Conservation (phyloP, 2,329 filamentous ascomycete genomes). For the Venturia nashicola region DNA sequence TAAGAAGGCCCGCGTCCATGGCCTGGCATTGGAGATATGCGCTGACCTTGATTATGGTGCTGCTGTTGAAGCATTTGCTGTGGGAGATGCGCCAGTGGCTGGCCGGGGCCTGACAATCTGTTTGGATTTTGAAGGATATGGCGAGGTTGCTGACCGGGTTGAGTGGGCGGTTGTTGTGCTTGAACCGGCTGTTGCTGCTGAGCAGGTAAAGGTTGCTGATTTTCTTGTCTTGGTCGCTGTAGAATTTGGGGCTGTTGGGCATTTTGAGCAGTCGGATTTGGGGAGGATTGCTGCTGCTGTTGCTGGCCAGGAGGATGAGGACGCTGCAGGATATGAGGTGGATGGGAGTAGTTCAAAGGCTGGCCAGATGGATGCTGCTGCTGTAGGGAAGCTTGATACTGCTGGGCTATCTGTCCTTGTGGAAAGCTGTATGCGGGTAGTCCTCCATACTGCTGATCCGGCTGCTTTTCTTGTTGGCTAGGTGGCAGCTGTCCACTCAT, state of each 20-base stretch:
- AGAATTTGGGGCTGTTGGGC: constrained; percentile 25
- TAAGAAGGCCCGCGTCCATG: constrained; percentile 34
- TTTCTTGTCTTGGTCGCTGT: constrained; percentile 20
- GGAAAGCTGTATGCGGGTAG: constrained; percentile 7
- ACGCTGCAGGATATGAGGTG: constrained; percentile 36
- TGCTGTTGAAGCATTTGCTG: neutral
- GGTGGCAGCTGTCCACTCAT: constrained; percentile 44
- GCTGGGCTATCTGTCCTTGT: constrained; percentile 12
- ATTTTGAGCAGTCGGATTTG: constrained; percentile 13
- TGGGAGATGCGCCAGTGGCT: constrained; percentile 19
- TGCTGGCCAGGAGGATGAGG: constrained; percentile 23
- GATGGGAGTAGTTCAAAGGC: constrained; percentile 30
- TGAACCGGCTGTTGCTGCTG: constrained; percentile 14
- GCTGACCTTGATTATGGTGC: neutral
- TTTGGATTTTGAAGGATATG: constrained; percentile 75
- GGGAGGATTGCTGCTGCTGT: constrained; percentile 25
- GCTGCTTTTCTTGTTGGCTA: constrained; percentile 13
- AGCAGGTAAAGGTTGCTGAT: constrained; percentile 13
- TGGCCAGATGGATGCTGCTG: constrained; percentile 15
- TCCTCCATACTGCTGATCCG: constrained; percentile 1
- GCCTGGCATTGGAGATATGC: neutral
- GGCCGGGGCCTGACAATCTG: constrained; percentile 37
- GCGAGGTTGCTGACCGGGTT: constrained; percentile 38
- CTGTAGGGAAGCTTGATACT: constrained; percentile 18
- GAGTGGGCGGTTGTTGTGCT: constrained; percentile 14